Percentiles rank a stretch among this genome's conserved stretches.
Conservation (phyloP, 108 stramenopile species). For the Nannochloropsis salina region DNA sequence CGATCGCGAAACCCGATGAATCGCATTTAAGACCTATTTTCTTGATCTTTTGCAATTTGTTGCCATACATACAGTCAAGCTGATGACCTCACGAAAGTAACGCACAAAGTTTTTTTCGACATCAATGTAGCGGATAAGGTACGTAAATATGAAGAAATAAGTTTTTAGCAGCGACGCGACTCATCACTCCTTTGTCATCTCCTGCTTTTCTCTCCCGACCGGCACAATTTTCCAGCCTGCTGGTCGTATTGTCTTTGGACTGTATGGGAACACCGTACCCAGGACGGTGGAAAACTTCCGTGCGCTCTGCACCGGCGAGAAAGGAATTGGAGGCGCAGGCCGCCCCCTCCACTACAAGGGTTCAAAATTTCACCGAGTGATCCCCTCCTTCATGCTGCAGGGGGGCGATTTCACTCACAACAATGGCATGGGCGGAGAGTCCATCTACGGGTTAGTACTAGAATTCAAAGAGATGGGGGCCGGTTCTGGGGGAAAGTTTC, state of each 20-base stretch:
- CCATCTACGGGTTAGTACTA: conserved; percentile 42
- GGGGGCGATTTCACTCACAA: conserved; percentile 89
- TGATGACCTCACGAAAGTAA: conserved; percentile 51
- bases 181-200: not conserved
- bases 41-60: too few relatives aligned
- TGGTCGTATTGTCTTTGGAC: conserved; percentile 73
- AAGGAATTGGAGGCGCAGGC: conserved; percentile 62
- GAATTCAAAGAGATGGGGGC: not conserved
- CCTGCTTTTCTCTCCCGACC: not conserved
- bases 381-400: conserved; percentile 83
- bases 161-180: not conserved
- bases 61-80: not conserved
- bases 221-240: conserved; percentile 61
- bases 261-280: conserved; percentile 83
- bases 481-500: too few relatives aligned
- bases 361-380: conserved; percentile 80
- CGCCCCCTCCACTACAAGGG: conserved; percentile 65
- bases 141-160: not conserved
- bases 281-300: conserved; percentile 89
- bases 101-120: conserved; percentile 83
- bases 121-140: conserved; percentile 43
- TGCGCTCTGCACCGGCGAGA: conserved; percentile 84
- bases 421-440: conserved; percentile 89
- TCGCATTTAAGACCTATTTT: too few relatives aligned
- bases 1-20: too few relatives aligned